A percentile compares a stretch with the other conserved stretches of the same genome.
These are phyloP conservation scores for Solanum chiquidenum DNA, from an alignment of 257 asterid genomes.

Conservation along the genomic window DNA sequence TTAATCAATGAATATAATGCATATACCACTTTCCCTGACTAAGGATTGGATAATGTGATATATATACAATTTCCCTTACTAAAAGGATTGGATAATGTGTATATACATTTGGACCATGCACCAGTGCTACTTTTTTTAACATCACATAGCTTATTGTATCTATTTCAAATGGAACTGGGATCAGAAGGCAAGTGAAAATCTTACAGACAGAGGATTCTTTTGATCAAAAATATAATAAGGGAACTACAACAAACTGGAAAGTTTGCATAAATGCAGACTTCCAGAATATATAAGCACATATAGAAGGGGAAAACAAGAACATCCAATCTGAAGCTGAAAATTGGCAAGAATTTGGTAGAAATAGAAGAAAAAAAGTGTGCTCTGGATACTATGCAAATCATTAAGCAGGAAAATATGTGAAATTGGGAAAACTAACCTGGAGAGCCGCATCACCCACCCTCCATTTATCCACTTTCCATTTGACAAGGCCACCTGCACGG, in stretches of 20 bases:
- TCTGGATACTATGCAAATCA: background rate
- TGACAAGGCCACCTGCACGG: constrained; percentile 62
- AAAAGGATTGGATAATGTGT: background rate
- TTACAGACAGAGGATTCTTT: background rate
- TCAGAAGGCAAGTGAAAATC: background rate
- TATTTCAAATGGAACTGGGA: background rate
- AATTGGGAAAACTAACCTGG: constrained; percentile 45
- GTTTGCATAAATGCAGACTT: background rate
- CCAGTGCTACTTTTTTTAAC: background rate
- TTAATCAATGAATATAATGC: background rate
- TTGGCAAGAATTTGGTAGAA: background rate
- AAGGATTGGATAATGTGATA: background rate
- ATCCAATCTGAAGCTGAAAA: background rate
- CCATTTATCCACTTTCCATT: constrained; percentile 94
- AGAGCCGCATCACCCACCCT: constrained; percentile 91
- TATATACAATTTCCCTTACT: background rate
- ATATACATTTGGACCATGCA: background rate
- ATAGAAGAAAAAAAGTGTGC: background rate
- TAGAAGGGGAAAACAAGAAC: background rate
- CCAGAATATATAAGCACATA: background rate
- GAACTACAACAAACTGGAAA: background rate
- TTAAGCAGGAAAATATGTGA: background rate
- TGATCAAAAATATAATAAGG: background rate
- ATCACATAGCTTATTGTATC: background rate
- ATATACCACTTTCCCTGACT: background rate